Evolutionary conservation across 495 filamentous ascomycete species (phyloP).

Genomic region (Diplogelasinospora grovesii): DNA sequence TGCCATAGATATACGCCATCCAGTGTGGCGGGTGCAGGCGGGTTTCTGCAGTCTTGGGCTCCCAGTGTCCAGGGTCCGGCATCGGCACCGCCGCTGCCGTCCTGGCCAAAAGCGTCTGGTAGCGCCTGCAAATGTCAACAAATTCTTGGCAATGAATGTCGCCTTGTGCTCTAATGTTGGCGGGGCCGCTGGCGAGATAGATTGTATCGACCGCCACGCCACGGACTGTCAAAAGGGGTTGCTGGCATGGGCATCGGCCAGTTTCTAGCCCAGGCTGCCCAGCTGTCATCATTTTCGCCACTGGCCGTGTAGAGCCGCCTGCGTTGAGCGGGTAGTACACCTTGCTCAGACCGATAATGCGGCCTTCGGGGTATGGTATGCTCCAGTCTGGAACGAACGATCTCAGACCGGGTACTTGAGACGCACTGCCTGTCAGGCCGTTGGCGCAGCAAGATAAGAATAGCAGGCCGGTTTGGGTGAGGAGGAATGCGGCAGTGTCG

Average conservation of each 20-base stretch:
- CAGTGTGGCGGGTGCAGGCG: neutral
- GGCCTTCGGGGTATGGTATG: neutral
- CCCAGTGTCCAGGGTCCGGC: neutral
- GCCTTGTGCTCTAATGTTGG: too few relatives aligned
- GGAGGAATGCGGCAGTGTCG: neutral
- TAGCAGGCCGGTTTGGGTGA: neutral
- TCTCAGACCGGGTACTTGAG: neutral
- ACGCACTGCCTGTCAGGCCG: neutral
- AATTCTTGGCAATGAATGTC: too few relatives aligned
- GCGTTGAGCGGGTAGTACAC: neutral
- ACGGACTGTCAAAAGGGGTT: too few relatives aligned
- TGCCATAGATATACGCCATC: neutral
- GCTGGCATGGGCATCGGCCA: too few relatives aligned
- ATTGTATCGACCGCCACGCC: too few relatives aligned
- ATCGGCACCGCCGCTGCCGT: neutral
- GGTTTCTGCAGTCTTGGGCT: neutral
- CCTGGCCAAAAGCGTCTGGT: too few relatives aligned
- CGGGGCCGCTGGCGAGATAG: too few relatives aligned
- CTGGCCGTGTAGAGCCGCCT: too few relatives aligned
- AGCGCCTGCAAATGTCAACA: too few relatives aligned
- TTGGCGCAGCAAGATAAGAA: neutral
- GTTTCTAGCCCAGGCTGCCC: too few relatives aligned
- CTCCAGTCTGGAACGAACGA: constrained; percentile 2
- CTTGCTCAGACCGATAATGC: neutral
- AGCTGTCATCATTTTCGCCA: too few relatives aligned